Evolutionary conservation across 2,329 filamentous ascomycete species (phyloP).

Genomic region (Trichoderma atroviride): DNA sequence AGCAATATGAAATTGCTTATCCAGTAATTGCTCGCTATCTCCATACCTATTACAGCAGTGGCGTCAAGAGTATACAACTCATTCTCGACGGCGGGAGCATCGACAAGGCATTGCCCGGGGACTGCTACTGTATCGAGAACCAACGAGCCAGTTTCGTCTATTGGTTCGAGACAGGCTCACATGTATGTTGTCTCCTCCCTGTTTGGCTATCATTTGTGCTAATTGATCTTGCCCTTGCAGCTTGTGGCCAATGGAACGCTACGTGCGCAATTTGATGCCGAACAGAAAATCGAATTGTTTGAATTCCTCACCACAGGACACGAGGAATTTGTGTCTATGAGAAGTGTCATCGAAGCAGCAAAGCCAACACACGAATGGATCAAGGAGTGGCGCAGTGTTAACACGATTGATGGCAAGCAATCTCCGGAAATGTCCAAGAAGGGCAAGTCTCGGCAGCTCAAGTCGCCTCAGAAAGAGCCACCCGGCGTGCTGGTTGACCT

Average conservation of each 20-base stretch:
- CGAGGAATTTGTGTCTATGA: conserved; percentile 81
- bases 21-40: conserved; percentile 87
- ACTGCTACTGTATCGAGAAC: conserved; percentile 75
- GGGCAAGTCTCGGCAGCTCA: conserved; percentile 59
- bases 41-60: conserved; percentile 83
- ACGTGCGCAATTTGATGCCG: conserved; percentile 75
- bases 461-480: conserved; percentile 61
- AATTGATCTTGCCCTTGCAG: conserved; percentile 45
- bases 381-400: conserved; percentile 66
- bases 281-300: conserved; percentile 80
- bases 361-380: conserved; percentile 65
- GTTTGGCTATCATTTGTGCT: conserved; percentile 29
- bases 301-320: conserved; percentile 77
- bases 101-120: conserved; percentile 60
- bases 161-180: conserved; percentile 82
- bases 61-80: conserved; percentile 83
- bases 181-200: conserved; percentile 58
- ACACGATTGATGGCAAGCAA: conserved; percentile 58
- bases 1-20: conserved; percentile 84
- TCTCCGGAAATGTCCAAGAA: conserved; percentile 72
- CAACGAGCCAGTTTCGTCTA: conserved; percentile 80
- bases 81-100: conserved; percentile 69
- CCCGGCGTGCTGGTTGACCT: conserved; percentile 60
- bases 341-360: conserved; percentile 62
- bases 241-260: conserved; percentile 77